phyloP scores from a whole-genome alignment of 2,329 filamentous ascomycete genomes.

The Parastagonospora avenae region DNA sequence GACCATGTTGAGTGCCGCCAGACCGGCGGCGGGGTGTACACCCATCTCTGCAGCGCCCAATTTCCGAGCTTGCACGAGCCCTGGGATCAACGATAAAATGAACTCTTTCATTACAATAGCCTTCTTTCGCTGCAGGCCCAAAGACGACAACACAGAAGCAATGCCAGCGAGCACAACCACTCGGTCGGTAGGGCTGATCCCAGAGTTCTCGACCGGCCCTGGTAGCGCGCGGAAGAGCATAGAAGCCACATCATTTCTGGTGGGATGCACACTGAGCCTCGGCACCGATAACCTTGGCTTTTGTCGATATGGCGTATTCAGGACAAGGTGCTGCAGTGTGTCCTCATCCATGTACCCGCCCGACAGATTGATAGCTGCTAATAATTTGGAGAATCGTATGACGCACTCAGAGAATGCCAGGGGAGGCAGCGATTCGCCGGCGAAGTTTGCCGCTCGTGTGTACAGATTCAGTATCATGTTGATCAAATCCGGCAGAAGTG shows the following conservation, averaged over 20 bases:
- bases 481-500: constrained; percentile 72
- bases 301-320: constrained; percentile 53
- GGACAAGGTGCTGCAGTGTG: constrained; percentile 56
- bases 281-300: constrained; percentile 41
- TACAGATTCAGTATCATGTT: constrained; percentile 78
- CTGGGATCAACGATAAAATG: constrained; percentile 79
- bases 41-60: constrained; percentile 94
- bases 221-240: constrained; percentile 55
- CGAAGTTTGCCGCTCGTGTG: constrained; percentile 65
- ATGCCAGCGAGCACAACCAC: constrained; percentile 84
- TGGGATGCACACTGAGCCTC: constrained; percentile 41
- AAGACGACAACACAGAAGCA: constrained; percentile 77
- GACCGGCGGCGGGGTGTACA: constrained; percentile 88
- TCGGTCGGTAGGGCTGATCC: constrained; percentile 75
- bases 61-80: constrained; percentile 87
- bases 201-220: constrained; percentile 58
- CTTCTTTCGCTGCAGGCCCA: constrained; percentile 87
- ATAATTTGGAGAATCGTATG: constrained; percentile 73
- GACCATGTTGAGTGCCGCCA: constrained; percentile 69
- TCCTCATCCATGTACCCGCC: constrained; percentile 66
- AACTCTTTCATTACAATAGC: constrained; percentile 87
- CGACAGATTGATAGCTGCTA: constrained; percentile 69
- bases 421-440: constrained; percentile 72
- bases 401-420: constrained; percentile 74
- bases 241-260: constrained; percentile 44